These are phyloP conservation scores for Candida gorgasii DNA, from an alignment of 805 yeast species.

Conservation along the genomic window DNA sequence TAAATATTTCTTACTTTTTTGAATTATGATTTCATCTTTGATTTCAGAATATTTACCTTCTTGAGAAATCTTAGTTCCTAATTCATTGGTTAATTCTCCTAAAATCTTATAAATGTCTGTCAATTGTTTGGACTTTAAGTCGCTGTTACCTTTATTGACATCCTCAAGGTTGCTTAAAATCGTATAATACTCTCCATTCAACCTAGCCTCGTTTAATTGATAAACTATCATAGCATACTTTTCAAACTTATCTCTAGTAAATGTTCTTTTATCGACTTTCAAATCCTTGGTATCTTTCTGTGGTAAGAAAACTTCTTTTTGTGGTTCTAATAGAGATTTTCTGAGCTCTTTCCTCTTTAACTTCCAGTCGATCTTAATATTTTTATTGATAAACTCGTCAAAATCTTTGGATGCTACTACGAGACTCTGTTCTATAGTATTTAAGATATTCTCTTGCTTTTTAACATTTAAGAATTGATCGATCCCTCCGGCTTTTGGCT, in stretches of 20 bases:
- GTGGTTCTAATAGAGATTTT: conserved; percentile 61
- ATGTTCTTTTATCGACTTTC: conserved; percentile 27
- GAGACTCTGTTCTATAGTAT: conserved; percentile 81
- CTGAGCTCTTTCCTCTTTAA: conserved; percentile 72
- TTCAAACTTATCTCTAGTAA: conserved; percentile 62
- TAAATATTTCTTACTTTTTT: conserved; percentile 58
- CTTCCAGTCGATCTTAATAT: conserved; percentile 82
- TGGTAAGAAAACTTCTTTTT: conserved; percentile 1
- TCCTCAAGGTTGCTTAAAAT: conserved; percentile 61
- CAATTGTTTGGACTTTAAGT: conserved; percentile 67
- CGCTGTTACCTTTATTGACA: conserved; percentile 57
- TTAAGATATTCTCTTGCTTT: conserved; percentile 78
- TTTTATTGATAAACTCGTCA: conserved; percentile 71
- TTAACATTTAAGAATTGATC: conserved; percentile 66
- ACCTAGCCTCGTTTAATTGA: conserved; percentile 69
- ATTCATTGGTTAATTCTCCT: conserved; percentile 44
- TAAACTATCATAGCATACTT: conserved; percentile 71
- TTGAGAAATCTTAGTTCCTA: conserved; percentile 33
- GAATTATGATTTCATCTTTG: conserved; percentile 45
- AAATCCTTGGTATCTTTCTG: not conserved
- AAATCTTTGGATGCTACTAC: conserved; percentile 77
- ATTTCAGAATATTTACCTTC: conserved; percentile 34
- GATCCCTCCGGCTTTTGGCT: conserved; percentile 33
- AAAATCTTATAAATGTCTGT: conserved; percentile 75
- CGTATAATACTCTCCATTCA: conserved; percentile 52